These are phyloP conservation scores for Microstroma glucosiphilum DNA, from an alignment of 1,284 basidiomycete genomes.

Conservation along the genomic window DNA sequence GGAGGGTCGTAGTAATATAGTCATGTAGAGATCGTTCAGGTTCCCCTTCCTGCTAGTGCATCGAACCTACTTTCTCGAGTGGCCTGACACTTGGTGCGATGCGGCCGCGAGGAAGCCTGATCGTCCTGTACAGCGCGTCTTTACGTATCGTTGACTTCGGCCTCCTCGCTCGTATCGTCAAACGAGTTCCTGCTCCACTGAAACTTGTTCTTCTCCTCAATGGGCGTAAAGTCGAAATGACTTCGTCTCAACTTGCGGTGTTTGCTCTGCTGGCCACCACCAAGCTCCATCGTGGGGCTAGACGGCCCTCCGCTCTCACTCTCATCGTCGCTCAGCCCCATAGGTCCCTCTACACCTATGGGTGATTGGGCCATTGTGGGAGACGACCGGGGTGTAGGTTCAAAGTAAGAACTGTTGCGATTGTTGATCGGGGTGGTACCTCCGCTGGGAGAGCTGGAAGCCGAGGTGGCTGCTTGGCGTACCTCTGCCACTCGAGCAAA, in stretches of 20 bases:
- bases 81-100: no score
- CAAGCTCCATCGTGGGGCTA: conserved; percentile 15
- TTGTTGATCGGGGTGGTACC: not conserved
- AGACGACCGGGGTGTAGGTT: conserved; percentile 1
- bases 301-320: conserved; percentile 25
- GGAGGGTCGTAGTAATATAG: no score
- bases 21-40: no score
- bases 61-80: no score
- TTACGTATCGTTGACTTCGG: no score
- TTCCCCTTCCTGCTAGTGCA: no score
- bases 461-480: conserved; percentile 9
- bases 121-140: no score
- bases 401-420: not conserved
- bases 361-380: conserved; percentile 17
- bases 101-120: no score
- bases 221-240: conserved; percentile 2
- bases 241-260: not conserved
- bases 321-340: conserved; percentile 34
- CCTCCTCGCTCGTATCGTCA: not conserved
- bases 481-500: conserved; percentile 21
- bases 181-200: not conserved
- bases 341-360: conserved; percentile 34
- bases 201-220: not conserved
- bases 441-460: conserved; percentile 10
- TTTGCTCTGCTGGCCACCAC: not conserved